Conservation (phyloP, 495 filamentous ascomycete species). For the Beverwykella pulmonaria region DNA sequence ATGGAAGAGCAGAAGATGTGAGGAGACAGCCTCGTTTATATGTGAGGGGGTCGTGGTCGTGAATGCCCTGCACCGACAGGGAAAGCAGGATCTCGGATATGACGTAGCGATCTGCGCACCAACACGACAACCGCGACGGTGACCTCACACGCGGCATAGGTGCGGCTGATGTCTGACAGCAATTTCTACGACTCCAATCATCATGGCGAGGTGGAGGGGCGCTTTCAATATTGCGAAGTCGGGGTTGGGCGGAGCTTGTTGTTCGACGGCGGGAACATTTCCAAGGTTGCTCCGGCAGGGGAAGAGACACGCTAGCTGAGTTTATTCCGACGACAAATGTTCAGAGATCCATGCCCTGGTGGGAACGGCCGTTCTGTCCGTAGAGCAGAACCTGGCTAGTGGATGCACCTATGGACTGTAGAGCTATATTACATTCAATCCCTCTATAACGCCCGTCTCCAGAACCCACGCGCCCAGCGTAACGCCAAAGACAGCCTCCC, state of each 20-base stretch:
- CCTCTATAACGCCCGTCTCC: background rate
- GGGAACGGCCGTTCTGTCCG: no score
- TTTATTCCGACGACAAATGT: slow-evolving; percentile 1
- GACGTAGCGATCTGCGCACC: slow-evolving; percentile 18
- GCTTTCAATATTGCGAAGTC: no score
- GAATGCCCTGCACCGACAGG: background rate
- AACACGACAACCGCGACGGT: background rate
- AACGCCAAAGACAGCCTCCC: background rate
- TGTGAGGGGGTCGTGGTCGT: background rate
- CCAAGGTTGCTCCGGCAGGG: background rate
- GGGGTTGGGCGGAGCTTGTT: background rate
- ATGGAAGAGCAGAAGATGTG: background rate
- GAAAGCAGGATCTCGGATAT: slow-evolving; percentile 16
- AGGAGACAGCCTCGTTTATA: background rate
- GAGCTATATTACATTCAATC: background rate
- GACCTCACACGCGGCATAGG: background rate
- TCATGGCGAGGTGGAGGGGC: no score
- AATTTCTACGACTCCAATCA: background rate
- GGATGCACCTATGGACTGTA: no score
- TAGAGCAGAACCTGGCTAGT: no score
- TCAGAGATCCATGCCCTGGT: no score
- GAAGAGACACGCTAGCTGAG: background rate
- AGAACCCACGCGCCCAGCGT: background rate
- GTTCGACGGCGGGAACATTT: background rate
- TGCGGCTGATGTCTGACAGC: background rate